These are phyloP conservation scores for Arthrobotrys megalospora DNA, from an alignment of 2,329 filamentous ascomycete genomes.

Conservation along the genomic window DNA sequence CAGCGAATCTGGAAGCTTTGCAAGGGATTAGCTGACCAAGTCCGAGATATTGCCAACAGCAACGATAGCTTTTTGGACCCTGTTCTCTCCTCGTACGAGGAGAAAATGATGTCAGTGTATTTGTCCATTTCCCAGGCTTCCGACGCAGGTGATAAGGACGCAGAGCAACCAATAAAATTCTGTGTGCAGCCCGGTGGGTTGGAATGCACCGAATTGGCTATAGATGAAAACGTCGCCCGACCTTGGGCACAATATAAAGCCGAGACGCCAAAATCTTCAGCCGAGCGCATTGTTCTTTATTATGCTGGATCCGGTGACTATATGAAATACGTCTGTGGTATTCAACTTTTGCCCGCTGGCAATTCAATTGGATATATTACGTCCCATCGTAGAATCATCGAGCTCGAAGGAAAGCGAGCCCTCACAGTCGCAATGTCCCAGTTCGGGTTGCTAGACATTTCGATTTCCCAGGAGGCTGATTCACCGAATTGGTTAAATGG, in stretches of 20 bases:
- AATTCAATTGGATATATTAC: not conserved
- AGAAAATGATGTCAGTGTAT: too few species aligned
- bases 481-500: not conserved
- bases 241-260: conserved; percentile 5
- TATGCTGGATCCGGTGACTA: not conserved
- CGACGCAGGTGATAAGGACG: not conserved
- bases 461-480: not conserved
- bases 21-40: not conserved
- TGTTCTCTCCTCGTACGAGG: not conserved
- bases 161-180: not conserved
- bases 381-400: not conserved
- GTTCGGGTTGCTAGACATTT: not conserved
- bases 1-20: not conserved
- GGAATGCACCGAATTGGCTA: not conserved
- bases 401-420: not conserved
- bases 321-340: conserved; percentile 1
- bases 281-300: not conserved
- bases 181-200: not conserved
- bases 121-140: not conserved
- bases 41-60: not conserved
- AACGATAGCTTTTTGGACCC: not conserved
- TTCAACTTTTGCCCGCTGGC: not conserved
- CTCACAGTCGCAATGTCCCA: not conserved
- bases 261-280: not conserved
- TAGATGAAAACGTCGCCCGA: too few species aligned